Percentiles rank a stretch among this genome's conserved stretches.
Evolutionary conservation across 2,329 filamentous ascomycete genomes (phyloP).

Genomic region (Eurotiales sp.): DNA sequence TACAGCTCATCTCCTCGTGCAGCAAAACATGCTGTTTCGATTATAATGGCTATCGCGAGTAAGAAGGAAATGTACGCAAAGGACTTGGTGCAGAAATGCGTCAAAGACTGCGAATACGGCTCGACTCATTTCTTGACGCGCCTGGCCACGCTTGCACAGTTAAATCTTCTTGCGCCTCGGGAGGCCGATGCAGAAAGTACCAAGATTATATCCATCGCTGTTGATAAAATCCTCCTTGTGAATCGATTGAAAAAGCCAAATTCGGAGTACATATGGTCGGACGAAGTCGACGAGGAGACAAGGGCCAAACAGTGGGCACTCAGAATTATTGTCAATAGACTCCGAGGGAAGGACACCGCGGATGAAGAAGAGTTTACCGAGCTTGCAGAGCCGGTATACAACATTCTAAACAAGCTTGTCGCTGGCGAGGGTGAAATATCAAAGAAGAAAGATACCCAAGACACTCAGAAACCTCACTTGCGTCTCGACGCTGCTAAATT

Average conservation of each 20-base stretch:
- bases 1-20: slow-evolving; percentile 76
- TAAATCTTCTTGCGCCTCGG: slow-evolving; percentile 70
- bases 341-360: slow-evolving; percentile 61
- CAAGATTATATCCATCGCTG: slow-evolving; percentile 71
- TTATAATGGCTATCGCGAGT: slow-evolving; percentile 73
- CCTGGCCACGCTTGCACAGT: slow-evolving; percentile 54
- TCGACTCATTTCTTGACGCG: slow-evolving; percentile 66
- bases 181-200: slow-evolving; percentile 71
- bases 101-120: slow-evolving; percentile 70
- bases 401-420: slow-evolving; percentile 73
- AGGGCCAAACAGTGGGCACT: slow-evolving; percentile 79
- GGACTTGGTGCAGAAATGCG: slow-evolving; percentile 72
- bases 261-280: slow-evolving; percentile 63
- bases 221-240: slow-evolving; percentile 69
- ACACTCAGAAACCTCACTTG: slow-evolving; percentile 73
- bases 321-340: slow-evolving; percentile 79
- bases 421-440: slow-evolving; percentile 74
- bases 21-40: slow-evolving; percentile 90
- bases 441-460: slow-evolving; percentile 69
- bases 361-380: slow-evolving; percentile 44
- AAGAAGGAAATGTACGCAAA: slow-evolving; percentile 81
- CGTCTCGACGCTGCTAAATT: slow-evolving; percentile 77
- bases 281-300: slow-evolving; percentile 74
- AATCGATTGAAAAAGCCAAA: slow-evolving; percentile 55
- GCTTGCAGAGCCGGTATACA: slow-evolving; percentile 65